Evolutionary conservation across 225 moss, liverwort and hornwort species (phyloP), one percentile per base, ranked within the genome.

Genomic region (Ulota crispa): DNA sequence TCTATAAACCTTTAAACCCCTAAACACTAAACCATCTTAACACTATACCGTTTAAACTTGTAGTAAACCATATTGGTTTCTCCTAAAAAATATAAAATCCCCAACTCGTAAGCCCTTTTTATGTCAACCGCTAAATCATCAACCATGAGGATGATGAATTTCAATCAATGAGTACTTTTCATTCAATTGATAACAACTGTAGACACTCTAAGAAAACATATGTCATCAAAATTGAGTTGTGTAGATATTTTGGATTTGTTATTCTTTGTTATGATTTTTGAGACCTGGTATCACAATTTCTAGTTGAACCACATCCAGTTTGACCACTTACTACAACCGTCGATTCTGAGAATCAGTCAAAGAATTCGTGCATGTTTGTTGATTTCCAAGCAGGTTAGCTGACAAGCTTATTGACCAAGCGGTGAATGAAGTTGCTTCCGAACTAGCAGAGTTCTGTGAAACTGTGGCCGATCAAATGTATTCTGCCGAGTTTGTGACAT

Each of bases 391-490:
- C 86, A 91, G 88, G 83, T 72, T 91, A 78, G 90, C 86, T 64
- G 88, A 91, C 78, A 86, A 78, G 66, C 84, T 91, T 37, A 88
- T 91, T 53, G 80, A 86, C 78, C 75, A 83, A 75, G 86, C 76
- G 32, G 86, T 91, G 72, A 36, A 86, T 19, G 90, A 88, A 63
- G 80, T 91, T 47, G 86, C 90, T 70, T 80, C 80, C 67, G 90
- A 91, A 80, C 71, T 88, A 80, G 85, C 82, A 28, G 86, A 86
- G 20, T 88, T 88, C 54, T 88, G 88, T 83, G 88, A 91, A 53
- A 84, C 66, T 57, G 79, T 91, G 9, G 83, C 88, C 69, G 90
- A 88, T 59, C 88, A 88, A 39, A 91, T 91, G 88, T 88, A 82
- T 55, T 65, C 65, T 42, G 88, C 82, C 23, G 90, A 91, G 76